Evolutionary conservation across 164 flowering plant genomes (phyloP).

Genomic region (Nymphaea thermarum): DNA sequence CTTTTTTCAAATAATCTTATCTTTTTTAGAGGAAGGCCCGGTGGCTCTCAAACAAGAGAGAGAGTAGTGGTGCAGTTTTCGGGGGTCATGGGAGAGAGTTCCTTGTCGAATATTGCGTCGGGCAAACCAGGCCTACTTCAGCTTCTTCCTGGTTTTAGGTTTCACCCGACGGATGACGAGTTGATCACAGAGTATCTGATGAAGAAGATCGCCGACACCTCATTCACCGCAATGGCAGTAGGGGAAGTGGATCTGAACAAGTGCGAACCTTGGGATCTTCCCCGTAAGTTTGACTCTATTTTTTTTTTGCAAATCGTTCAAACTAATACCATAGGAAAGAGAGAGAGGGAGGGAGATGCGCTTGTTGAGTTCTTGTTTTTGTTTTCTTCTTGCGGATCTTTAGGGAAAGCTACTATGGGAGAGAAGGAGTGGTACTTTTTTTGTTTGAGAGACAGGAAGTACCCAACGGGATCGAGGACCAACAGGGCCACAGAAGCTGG

Average conservation of each 20-base stretch:
- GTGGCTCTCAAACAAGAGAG: background rate
- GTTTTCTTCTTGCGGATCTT: conserved; percentile 8
- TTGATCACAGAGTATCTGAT: conserved; percentile 70
- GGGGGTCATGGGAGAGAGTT: conserved; percentile 27
- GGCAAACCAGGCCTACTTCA: conserved; percentile 41
- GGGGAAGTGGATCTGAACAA: conserved; percentile 92
- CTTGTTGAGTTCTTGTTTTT: background rate
- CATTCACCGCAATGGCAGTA: conserved; percentile 56
- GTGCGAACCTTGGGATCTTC: conserved; percentile 96
- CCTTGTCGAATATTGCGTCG: conserved; percentile 13
- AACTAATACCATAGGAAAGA: no score
- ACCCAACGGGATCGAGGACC: conserved; percentile 90
- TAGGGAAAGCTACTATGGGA: conserved; percentile 87
- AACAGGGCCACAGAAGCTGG: conserved; percentile 90
- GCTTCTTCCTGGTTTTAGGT: conserved; percentile 86
- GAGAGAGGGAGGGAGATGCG: no score
- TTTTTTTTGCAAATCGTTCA: background rate
- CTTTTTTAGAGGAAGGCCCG: background rate
- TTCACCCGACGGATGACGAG: conserved; percentile 94
- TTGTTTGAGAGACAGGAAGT: conserved; percentile 85
- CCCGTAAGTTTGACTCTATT: conserved; percentile 33
- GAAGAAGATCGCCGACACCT: conserved; percentile 38
- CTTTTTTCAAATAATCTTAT: background rate
- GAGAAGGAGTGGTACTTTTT: conserved; percentile 97
- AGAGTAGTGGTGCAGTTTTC: background rate